These are phyloP conservation scores for Tylopilus rubrobrunneus DNA, from an alignment of 768 basidiomycete species.

Conservation along the genomic window DNA sequence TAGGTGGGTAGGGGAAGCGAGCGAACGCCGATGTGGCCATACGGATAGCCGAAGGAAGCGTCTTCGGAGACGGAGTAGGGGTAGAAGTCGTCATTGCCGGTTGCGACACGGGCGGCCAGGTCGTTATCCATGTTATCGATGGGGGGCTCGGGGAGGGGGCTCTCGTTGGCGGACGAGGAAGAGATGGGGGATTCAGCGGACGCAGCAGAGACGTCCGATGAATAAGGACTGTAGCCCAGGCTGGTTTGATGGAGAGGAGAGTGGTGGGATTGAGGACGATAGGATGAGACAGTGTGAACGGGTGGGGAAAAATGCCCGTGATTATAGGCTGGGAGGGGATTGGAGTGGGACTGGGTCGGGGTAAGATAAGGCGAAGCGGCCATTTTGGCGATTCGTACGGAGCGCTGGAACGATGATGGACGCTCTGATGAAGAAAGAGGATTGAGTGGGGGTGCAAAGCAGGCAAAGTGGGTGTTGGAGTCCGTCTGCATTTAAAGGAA, in stretches of 20 bases:
- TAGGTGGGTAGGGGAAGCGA: slow-evolving; percentile 24
- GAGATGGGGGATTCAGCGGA: slow-evolving; percentile 39
- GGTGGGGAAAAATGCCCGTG: slow-evolving; percentile 21
- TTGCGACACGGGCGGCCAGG: slow-evolving; percentile 21
- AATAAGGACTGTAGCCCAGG: slow-evolving; percentile 34
- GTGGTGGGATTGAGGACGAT: slow-evolving; percentile 16
- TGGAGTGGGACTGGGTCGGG: slow-evolving; percentile 16
- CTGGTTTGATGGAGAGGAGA: slow-evolving; percentile 13
- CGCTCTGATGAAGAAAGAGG: slow-evolving; percentile 13
- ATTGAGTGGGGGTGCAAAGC: slow-evolving; percentile 19
- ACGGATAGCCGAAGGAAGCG: slow-evolving; percentile 18
- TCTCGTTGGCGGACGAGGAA: slow-evolving; percentile 37
- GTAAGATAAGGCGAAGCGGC: slow-evolving; percentile 21
- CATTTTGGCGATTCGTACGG: slow-evolving; percentile 21
- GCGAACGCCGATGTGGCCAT: slow-evolving; percentile 21
- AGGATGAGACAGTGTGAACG: slow-evolving; percentile 14
- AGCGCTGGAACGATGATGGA: slow-evolving; percentile 5
- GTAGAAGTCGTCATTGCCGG: slow-evolving; percentile 27
- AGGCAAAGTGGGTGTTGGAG: slow-evolving; percentile 19
- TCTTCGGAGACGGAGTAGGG: slow-evolving; percentile 27
- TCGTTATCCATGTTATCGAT: slow-evolving; percentile 34
- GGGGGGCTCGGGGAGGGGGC: slow-evolving; percentile 37
- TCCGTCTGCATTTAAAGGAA: slow-evolving; percentile 31
- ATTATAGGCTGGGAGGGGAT: slow-evolving; percentile 11
- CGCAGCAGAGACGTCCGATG: slow-evolving; percentile 34